Evolutionary conservation across 257 asterid genomes (phyloP).

Genomic region (Nemophila menziesii): DNA sequence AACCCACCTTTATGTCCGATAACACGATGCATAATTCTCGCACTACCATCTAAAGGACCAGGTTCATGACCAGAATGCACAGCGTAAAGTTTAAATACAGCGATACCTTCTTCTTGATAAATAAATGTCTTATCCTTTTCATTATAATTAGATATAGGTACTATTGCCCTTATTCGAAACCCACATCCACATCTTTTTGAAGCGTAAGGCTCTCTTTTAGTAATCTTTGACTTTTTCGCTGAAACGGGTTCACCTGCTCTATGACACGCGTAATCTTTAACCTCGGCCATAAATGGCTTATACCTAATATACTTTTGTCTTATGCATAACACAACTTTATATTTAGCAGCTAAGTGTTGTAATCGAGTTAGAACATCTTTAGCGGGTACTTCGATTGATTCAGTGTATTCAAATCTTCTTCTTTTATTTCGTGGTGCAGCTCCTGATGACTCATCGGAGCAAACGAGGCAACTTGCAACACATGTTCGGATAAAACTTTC

Average conservation of each 20-base stretch:
- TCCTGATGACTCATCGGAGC: constrained; percentile 71
- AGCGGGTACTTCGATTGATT: constrained; percentile 80
- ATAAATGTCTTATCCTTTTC: constrained; percentile 91
- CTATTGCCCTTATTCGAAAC: constrained; percentile 84
- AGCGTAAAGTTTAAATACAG: constrained; percentile 85
- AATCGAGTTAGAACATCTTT: constrained; percentile 73
- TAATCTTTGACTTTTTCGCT: constrained; percentile 49
- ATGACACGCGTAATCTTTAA: constrained; percentile 93
- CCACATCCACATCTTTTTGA: constrained; percentile 95
- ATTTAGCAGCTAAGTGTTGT: constrained; percentile 81
- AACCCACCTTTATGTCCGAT: constrained; percentile 85
- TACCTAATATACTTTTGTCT: constrained; percentile 87
- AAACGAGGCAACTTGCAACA: constrained; percentile 64
- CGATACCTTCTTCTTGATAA: constrained; percentile 92
- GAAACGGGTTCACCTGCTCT: constrained; percentile 94
- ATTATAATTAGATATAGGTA: constrained; percentile 80
- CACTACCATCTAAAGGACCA: constrained; percentile 91
- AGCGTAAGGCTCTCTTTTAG: constrained; percentile 77
- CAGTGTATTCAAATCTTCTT: constrained; percentile 87
- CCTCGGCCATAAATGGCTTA: constrained; percentile 99
- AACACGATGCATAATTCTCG: constrained; percentile 90
- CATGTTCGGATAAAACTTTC: constrained; percentile 85
- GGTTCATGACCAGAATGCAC: constrained; percentile 97
- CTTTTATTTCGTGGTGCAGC: constrained; percentile 74
- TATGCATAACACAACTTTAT: constrained; percentile 86